These are phyloP conservation scores for Boletus subluridellus DNA, from an alignment of 1,284 basidiomycete genomes.

Conservation along the genomic window DNA sequence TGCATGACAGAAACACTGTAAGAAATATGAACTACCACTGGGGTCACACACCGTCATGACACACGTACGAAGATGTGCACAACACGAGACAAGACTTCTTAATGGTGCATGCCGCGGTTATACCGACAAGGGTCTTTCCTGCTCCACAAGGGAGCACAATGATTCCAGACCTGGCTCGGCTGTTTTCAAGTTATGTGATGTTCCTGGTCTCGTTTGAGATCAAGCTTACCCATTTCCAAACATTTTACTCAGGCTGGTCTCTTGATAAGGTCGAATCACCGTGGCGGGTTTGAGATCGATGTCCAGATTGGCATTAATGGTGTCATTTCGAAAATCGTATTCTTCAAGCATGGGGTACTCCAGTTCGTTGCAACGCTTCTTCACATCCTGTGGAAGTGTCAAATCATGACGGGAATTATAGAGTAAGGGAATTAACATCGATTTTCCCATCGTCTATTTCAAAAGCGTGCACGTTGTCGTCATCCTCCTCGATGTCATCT, in stretches of 20 bases:
- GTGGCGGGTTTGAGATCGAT: slow-evolving; percentile 97
- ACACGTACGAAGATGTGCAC: slow-evolving; percentile 87
- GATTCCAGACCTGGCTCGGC: slow-evolving; percentile 95
- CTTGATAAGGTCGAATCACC: slow-evolving; percentile 94
- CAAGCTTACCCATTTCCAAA: slow-evolving; percentile 86
- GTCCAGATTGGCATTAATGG: slow-evolving; percentile 89
- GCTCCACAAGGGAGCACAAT: slow-evolving; percentile 99
- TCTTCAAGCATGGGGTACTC: slow-evolving; percentile 97
- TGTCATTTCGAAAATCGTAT: slow-evolving; percentile 97
- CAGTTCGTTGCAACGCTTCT: slow-evolving; percentile 89
- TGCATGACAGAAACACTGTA: slow-evolving; percentile 92
- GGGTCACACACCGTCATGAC: background rate
- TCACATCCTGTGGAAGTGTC: slow-evolving; percentile 64
- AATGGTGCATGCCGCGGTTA: slow-evolving; percentile 98
- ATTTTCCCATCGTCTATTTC: slow-evolving; percentile 91
- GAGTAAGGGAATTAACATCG: slow-evolving; percentile 54
- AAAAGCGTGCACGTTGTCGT: slow-evolving; percentile 93
- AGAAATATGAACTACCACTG: slow-evolving; percentile 7
- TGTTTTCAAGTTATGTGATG: slow-evolving; percentile 31
- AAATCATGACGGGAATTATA: background rate
- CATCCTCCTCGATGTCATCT: slow-evolving; percentile 96
- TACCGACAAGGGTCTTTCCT: slow-evolving; percentile 97
- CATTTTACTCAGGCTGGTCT: slow-evolving; percentile 97
- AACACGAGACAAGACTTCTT: slow-evolving; percentile 99
- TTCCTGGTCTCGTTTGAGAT: background rate